Conservation (phyloP, 805 yeast species). For the Cephaloascus albidus region DNA sequence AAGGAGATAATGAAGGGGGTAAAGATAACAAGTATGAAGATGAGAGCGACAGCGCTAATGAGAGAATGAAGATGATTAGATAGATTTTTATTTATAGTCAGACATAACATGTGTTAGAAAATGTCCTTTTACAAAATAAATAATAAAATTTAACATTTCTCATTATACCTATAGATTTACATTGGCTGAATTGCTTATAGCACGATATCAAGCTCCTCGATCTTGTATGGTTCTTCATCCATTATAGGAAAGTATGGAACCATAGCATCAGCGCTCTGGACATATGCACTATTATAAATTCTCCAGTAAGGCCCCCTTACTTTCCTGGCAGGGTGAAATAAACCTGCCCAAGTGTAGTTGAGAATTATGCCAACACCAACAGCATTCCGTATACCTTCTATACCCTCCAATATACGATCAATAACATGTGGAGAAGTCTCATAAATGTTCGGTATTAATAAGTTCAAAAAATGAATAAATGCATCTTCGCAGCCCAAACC, state of each 20-base stretch:
- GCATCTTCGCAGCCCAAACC: conserved; percentile 77
- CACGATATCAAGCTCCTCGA: conserved; percentile 45
- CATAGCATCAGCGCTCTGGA: conserved; percentile 62
- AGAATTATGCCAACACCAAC: conserved; percentile 69
- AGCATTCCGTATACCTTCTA: conserved; percentile 62
- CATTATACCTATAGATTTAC: too few species aligned
- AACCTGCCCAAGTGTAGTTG: conserved; percentile 78
- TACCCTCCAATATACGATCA: conserved; percentile 66
- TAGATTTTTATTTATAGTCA: too few species aligned
- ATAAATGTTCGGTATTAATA: conserved; percentile 79
- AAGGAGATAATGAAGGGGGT: conserved; percentile 10
- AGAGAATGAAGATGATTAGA: too few species aligned
- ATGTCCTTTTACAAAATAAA: too few species aligned
- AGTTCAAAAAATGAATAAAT: conserved; percentile 72
- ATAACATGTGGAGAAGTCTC: conserved; percentile 97
- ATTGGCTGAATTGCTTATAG: too few species aligned
- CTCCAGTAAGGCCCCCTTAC: conserved; percentile 85
- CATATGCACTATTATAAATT: conserved; percentile 66
- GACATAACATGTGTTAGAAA: too few species aligned
- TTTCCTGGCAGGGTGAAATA: conserved; percentile 87
- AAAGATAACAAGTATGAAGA: conserved; percentile 5
- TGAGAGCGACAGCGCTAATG: too few species aligned
- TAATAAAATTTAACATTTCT: too few species aligned
- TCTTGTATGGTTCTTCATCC: conserved; percentile 19
- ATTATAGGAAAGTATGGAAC: conserved; percentile 75